A percentile compares a stretch with the other conserved stretches of the same genome.
Evolutionary conservation across 352 stramenopile genomes (phyloP).

Genomic region (Thalassiosira ordinaria): DNA sequence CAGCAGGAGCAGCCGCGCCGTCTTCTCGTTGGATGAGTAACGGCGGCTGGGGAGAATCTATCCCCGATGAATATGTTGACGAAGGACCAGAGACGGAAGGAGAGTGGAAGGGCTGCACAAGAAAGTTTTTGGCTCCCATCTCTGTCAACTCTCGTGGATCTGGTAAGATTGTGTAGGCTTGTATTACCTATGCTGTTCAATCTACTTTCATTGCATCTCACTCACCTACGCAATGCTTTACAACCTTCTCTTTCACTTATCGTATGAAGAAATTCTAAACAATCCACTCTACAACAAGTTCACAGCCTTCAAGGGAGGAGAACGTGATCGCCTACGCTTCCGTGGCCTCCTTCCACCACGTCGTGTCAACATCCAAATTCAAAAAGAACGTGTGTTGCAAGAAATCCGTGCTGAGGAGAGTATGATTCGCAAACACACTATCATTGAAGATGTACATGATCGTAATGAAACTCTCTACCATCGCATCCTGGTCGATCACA

Average conservation of each 20-base stretch:
- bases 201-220: too few species aligned
- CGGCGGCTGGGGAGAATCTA: constrained; percentile 9
- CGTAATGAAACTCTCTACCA: constrained; percentile 96
- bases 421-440: constrained; percentile 93
- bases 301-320: constrained; percentile 90
- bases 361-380: constrained; percentile 88
- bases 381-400: constrained; percentile 90
- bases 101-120: constrained; percentile 78
- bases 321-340: constrained; percentile 90
- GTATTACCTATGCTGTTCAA: not conserved
- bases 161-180: constrained; percentile 26
- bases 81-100: constrained; percentile 52
- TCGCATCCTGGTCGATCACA: constrained; percentile 88
- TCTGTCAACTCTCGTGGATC: constrained; percentile 56
- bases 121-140: constrained; percentile 76
- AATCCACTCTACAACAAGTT: constrained; percentile 92
- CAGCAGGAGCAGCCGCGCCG: not conserved
- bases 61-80: constrained; percentile 29
- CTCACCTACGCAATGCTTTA: not conserved
- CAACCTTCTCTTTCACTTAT: constrained; percentile 4
- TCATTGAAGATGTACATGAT: constrained; percentile 94
- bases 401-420: constrained; percentile 89
- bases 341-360: constrained; percentile 91
- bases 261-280: constrained; percentile 86
- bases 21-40: constrained; percentile 25